A percentile compares a stretch with the other conserved stretches of the same genome.
Conservation (phyloP, 108 stramenopile species). For the Craspedostauros australis region DNA sequence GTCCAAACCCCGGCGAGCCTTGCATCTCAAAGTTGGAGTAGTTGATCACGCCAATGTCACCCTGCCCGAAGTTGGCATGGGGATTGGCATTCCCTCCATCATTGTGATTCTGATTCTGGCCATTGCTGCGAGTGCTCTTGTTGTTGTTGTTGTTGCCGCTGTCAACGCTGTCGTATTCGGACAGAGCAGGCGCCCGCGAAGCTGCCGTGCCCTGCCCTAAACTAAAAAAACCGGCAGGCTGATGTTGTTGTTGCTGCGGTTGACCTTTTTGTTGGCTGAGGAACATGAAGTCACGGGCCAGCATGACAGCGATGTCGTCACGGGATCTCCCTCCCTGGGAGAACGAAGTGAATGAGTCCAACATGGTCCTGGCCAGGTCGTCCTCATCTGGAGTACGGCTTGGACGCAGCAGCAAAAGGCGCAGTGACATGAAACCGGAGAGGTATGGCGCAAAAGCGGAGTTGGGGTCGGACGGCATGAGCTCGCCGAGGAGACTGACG, state of each 20-base stretch:
- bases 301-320: slow-evolving; percentile 74
- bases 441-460: slow-evolving; percentile 60
- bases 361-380: slow-evolving; percentile 60
- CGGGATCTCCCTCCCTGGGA: slow-evolving; percentile 54
- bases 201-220: slow-evolving; percentile 25
- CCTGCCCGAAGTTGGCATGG: no score
- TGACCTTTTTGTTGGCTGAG: slow-evolving; percentile 44
- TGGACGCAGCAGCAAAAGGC: slow-evolving; percentile 55
- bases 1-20: no score
- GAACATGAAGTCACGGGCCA: slow-evolving; percentile 84
- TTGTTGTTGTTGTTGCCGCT: not conserved
- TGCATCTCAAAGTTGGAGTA: no score
- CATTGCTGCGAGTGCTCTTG: no score
- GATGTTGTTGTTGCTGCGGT: slow-evolving; percentile 5
- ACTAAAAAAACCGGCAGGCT: slow-evolving; percentile 28
- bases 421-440: slow-evolving; percentile 78
- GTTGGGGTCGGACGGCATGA: slow-evolving; percentile 79
- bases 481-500: slow-evolving; percentile 75
- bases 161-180: no score
- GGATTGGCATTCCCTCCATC: no score
- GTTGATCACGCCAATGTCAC: no score
- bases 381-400: slow-evolving; percentile 52
- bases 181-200: slow-evolving; percentile 13
- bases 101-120: no score
- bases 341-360: slow-evolving; percentile 78